Conservation (phyloP, 441 rosid species). For the Pelargonium myrrhifolium region DNA sequence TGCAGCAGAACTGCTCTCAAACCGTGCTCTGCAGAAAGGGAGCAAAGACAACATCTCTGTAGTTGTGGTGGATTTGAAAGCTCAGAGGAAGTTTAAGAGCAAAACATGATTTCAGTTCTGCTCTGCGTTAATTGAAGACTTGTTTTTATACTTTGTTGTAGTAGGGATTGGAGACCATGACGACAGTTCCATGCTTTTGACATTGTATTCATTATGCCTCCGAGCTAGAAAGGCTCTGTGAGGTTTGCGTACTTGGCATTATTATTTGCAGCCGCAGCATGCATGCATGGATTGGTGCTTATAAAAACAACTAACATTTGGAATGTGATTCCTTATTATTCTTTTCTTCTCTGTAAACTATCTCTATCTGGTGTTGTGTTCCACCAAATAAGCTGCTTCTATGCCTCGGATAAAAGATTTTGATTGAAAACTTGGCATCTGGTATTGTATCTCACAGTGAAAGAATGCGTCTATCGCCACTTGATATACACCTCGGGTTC, state of each 20-base stretch:
- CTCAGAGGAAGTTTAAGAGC: slow-evolving; percentile 74
- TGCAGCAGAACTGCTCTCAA: slow-evolving; percentile 68
- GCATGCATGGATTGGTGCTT: slow-evolving; percentile 15
- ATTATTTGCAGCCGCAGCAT: slow-evolving; percentile 16
- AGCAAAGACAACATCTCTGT: slow-evolving; percentile 76
- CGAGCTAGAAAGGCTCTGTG: slow-evolving; percentile 34
- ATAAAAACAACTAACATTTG: slow-evolving; percentile 7
- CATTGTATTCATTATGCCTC: slow-evolving; percentile 39
- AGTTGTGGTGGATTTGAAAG: slow-evolving; percentile 72
- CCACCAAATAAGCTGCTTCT: no score
- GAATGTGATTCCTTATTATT: not conserved
- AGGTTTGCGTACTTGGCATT: slow-evolving; percentile 25
- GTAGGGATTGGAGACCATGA: slow-evolving; percentile 24
- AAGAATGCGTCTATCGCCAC: no score
- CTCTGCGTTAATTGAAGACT: slow-evolving; percentile 9
- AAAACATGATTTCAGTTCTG: no score
- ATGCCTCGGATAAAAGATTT: no score
- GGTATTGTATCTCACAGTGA: no score
- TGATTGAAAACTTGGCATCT: no score
- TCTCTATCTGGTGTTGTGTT: no score
- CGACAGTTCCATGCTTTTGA: slow-evolving; percentile 16
- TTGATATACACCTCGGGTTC: no score
- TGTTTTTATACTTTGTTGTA: slow-evolving; percentile 1
- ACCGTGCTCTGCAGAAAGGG: slow-evolving; percentile 72
- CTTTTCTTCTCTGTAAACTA: no score